Percentiles rank a stretch among this genome's conserved stretches.
Conservation (phyloP, 2,329 filamentous ascomycete species). For the Hypoxylon sp. region DNA sequence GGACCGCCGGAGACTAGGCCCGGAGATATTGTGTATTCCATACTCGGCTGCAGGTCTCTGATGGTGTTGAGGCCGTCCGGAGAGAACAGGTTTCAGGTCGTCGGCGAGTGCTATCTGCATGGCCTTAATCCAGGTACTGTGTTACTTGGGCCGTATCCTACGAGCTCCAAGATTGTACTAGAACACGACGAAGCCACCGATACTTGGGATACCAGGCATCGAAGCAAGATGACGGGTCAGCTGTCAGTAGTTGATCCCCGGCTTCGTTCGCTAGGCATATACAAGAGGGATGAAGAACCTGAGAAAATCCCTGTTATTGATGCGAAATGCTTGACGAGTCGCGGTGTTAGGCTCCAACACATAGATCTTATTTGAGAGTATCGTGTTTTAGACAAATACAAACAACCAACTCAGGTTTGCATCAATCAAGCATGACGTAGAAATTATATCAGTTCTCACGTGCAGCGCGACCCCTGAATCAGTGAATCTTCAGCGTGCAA, state of each 20-base stretch:
- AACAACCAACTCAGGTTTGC: too few relatives aligned
- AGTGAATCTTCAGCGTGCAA: conserved; percentile 7
- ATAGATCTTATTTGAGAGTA: not conserved
- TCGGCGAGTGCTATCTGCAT: not conserved
- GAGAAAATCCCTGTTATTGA: not conserved
- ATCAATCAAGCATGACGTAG: too few relatives aligned
- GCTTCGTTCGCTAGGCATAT: not conserved
- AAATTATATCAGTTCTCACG: conserved; percentile 11
- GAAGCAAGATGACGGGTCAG: not conserved
- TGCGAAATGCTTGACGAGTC: not conserved
- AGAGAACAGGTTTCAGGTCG: not conserved
- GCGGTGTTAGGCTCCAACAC: not conserved
- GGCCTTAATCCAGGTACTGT: not conserved
- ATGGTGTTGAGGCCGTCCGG: not conserved
- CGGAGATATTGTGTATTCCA: not conserved
- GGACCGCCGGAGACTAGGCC: not conserved
- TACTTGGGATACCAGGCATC: not conserved
- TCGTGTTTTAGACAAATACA: too few relatives aligned
- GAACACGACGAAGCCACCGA: not conserved
- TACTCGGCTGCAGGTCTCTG: not conserved
- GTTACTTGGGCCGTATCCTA: not conserved
- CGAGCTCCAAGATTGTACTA: not conserved
- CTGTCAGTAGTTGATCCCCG: not conserved
- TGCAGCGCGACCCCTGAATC: conserved; percentile 11
- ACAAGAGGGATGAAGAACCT: not conserved